Conservation (phyloP, 805 yeast genomes). For the Candida palmyrensis region DNA sequence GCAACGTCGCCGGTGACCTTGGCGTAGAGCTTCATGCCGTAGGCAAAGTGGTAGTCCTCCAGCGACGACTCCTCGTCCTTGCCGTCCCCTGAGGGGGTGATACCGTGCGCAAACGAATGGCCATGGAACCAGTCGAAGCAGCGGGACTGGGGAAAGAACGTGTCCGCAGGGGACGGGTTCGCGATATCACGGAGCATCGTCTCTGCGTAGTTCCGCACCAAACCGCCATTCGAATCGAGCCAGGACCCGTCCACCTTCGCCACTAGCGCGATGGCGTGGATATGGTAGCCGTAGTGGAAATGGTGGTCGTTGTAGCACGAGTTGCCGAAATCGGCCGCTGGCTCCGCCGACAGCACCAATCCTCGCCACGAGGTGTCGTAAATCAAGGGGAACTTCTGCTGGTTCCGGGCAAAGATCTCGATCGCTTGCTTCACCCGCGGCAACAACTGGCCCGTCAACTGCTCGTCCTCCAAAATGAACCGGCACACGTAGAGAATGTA, state of each 20-base stretch:
- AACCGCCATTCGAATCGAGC: slow-evolving; percentile 5
- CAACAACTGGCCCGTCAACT: slow-evolving; percentile 47
- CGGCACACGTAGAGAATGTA: slow-evolving; percentile 72
- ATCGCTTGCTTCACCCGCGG: slow-evolving; percentile 63
- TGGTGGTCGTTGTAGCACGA: slow-evolving; percentile 72
- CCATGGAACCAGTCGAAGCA: slow-evolving; percentile 74
- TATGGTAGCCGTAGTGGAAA: slow-evolving; percentile 71
- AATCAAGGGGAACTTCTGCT: slow-evolving; percentile 65
- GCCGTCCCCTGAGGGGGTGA: slow-evolving; percentile 68
- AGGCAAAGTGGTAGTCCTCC: slow-evolving; percentile 69
- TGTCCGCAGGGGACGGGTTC: slow-evolving; percentile 50
- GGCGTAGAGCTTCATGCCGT: slow-evolving; percentile 66
- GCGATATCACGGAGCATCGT: slow-evolving; percentile 64
- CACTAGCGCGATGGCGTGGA: slow-evolving; percentile 64
- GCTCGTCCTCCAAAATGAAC: slow-evolving; percentile 53
- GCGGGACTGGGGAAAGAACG: slow-evolving; percentile 59
- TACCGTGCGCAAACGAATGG: slow-evolving; percentile 76
- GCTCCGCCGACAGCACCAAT: slow-evolving; percentile 62
- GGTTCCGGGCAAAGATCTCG: slow-evolving; percentile 61
- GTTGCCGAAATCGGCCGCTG: slow-evolving; percentile 66
- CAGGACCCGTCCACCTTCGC: slow-evolving; percentile 46
- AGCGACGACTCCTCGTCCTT: slow-evolving; percentile 71
- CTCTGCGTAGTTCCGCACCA: slow-evolving; percentile 45
- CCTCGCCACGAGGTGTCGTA: slow-evolving; percentile 84
- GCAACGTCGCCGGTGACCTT: slow-evolving; percentile 46